Base-by-base conservation (phyloP, 1,284 basidiomycete species). In the Pisolithus thermaeus region DNA sequence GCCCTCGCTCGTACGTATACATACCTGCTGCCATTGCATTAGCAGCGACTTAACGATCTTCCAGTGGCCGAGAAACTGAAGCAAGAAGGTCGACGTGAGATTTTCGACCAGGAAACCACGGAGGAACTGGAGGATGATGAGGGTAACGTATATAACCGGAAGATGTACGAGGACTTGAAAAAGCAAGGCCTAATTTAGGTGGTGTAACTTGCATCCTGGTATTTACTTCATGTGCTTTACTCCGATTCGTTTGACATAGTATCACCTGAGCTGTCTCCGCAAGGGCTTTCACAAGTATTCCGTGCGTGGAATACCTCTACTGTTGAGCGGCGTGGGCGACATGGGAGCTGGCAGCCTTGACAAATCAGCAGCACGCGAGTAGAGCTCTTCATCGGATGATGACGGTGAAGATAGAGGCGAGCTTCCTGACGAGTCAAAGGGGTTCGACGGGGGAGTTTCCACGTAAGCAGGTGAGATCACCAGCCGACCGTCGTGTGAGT, bases 111-210 rank as follows among this genome's bases (percentile, higher is more conserved):
- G 61, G 92, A 97, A 69, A 91, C 90, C 25, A 95, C 95, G 79
- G 94, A 97, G 68, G 95, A 98, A 70, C 79, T 97, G 28, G 94
- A 98, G 68, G 94, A 98, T 67, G 91, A 92, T 35, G 94, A 97
- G 63, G 94, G 94, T 14, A 97, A 98, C 61, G 95, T 97, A 52
- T 95, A 95, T 70, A 89, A 89, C 64, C 80, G 84, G 58, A 90
- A 92, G 74, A 93, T 90, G 12, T 94, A 92, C 62, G 90, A 92
- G 60, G 91, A 94, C 61, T 74, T 94, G 57, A 93, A 93, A 75
- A 91, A 92, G 70, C 92, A 94, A 66, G 92, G 91, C 53, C 73
- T 94, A 46, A 90, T 94, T 54, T 92, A 71, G 52, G 50, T 50
- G 25, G 45, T n/a, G 23, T 44, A 58, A 50, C 39, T 51, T 51